Conservation (phyloP, 495 filamentous ascomycete species). For the Hypoxylon cercidicola region DNA sequence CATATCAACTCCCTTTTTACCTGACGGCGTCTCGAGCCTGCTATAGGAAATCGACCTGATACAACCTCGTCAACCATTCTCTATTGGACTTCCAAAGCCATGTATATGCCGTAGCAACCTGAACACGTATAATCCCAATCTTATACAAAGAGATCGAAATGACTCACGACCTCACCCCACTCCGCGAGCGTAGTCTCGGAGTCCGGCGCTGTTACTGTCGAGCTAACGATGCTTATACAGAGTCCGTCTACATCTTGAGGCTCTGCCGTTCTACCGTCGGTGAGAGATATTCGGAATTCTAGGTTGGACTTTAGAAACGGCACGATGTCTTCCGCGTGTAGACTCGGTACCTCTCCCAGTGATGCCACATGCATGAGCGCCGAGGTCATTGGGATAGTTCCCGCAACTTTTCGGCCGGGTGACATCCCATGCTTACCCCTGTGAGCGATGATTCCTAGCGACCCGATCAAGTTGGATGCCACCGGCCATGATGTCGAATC, state of each 20-base stretch:
- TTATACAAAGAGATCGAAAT: conserved; percentile 44
- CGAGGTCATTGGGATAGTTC: conserved; percentile 67
- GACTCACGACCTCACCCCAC: conserved; percentile 51
- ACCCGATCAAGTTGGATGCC: conserved; percentile 61
- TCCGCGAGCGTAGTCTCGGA: conserved; percentile 53
- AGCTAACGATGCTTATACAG: conserved; percentile 53
- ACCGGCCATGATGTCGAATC: conserved; percentile 55
- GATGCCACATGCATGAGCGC: conserved; percentile 57
- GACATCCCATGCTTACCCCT: conserved; percentile 30
- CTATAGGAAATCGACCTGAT: conserved; percentile 41
- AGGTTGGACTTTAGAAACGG: conserved; percentile 59
- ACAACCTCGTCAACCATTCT: conserved; percentile 28
- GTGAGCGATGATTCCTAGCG: conserved; percentile 63
- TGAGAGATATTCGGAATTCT: conserved; percentile 49
- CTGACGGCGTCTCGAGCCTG: conserved; percentile 26
- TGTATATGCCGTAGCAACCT: conserved; percentile 19
- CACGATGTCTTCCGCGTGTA: conserved; percentile 54
- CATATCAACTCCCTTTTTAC: conserved; percentile 28
- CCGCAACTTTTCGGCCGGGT: conserved; percentile 51
- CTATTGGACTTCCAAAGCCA: conserved; percentile 3
- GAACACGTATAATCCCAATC: conserved; percentile 1
- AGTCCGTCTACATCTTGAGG: conserved; percentile 45
- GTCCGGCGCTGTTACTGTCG: conserved; percentile 50
- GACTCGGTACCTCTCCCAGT: conserved; percentile 49
- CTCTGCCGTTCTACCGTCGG: conserved; percentile 42